A percentile compares a stretch with the other conserved stretches of the same genome.
phyloP scores from a whole-genome alignment of 179 eudicot species.

The Carnegiea gigantea region DNA sequence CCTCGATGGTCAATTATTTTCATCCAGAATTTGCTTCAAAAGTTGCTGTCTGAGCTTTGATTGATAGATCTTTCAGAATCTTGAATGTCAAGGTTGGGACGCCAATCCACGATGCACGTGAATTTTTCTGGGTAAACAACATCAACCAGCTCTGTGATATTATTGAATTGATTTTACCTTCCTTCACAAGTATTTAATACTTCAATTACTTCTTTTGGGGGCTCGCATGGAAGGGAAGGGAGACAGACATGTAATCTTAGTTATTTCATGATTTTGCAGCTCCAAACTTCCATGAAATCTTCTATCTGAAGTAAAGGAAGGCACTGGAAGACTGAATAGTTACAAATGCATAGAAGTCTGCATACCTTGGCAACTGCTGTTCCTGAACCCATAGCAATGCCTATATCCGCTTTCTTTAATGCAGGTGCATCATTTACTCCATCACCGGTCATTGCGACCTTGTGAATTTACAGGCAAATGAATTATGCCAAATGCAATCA shows the following conservation, averaged over 20 bases:
- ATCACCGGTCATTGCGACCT: constrained; percentile 99
- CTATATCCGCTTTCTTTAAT: constrained; percentile 94
- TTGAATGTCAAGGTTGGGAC: too few species aligned
- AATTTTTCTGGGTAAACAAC: too few species aligned
- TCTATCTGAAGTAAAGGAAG: background rate
- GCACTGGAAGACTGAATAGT: background rate
- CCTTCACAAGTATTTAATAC: background rate
- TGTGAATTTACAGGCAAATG: constrained; percentile 12
- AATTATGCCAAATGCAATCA: constrained; percentile 1
- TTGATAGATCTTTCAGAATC: too few species aligned
- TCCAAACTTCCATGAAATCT: constrained; percentile 6
- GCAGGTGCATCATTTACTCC: constrained; percentile 99
- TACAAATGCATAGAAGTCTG: background rate
- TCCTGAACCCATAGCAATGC: constrained; percentile 99
- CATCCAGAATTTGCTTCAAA: too few species aligned
- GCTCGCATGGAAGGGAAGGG: background rate
- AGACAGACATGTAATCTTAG: too few species aligned
- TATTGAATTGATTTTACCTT: too few species aligned
- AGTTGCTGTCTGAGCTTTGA: too few species aligned
- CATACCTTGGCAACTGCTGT: constrained; percentile 98
- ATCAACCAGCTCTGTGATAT: too few species aligned
- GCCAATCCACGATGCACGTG: too few species aligned
- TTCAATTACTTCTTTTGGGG: background rate
- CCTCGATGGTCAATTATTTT: too few species aligned
- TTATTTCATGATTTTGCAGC: background rate